Evolutionary conservation across 306 rosid species (phyloP).

Genomic region (Medicago lupulina): DNA sequence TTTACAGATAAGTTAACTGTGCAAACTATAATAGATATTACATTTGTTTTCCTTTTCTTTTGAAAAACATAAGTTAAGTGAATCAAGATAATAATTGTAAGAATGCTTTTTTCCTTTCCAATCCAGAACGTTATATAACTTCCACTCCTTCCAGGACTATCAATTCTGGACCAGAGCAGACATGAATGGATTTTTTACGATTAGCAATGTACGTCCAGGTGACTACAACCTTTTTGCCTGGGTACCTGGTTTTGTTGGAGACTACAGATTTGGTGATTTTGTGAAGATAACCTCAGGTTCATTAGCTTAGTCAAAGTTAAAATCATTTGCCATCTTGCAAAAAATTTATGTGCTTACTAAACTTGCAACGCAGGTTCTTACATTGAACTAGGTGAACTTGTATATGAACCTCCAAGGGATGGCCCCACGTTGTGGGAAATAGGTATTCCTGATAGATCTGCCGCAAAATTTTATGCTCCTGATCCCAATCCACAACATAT

Average conservation of each 20-base stretch:
- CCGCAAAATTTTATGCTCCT: conserved; percentile 77
- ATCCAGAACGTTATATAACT: conserved; percentile 24
- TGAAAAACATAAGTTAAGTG: conserved; percentile 6
- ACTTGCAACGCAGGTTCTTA: conserved; percentile 53
- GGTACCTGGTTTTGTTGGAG: conserved; percentile 83
- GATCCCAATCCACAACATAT: conserved; percentile 71
- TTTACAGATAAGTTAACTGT: conserved; percentile 13
- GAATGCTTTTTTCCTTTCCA: conserved; percentile 17
- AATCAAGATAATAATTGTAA: conserved; percentile 27
- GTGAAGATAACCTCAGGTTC: conserved; percentile 74
- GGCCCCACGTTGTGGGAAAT: conserved; percentile 96
- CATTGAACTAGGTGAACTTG: conserved; percentile 63
- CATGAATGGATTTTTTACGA: conserved; percentile 62
- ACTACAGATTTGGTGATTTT: conserved; percentile 52
- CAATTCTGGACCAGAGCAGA: conserved; percentile 90
- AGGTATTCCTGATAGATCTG: conserved; percentile 83
- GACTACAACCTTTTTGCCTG: conserved; percentile 77
- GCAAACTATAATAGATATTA: conserved; percentile 6
- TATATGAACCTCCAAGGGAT: conserved; percentile 78
- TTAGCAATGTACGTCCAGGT: conserved; percentile 59
- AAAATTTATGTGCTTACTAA: conserved; percentile 29
- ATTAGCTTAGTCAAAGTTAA: conserved; percentile 37
- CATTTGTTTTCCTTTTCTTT: conserved; percentile 34
- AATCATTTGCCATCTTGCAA: conserved; percentile 23
- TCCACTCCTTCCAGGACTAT: conserved; percentile 64